A percentile compares a stretch with the other conserved stretches of the same genome.
phyloP scores from a whole-genome alignment of 2,329 filamentous ascomycete species.

The Aaosphaeria arxii region DNA sequence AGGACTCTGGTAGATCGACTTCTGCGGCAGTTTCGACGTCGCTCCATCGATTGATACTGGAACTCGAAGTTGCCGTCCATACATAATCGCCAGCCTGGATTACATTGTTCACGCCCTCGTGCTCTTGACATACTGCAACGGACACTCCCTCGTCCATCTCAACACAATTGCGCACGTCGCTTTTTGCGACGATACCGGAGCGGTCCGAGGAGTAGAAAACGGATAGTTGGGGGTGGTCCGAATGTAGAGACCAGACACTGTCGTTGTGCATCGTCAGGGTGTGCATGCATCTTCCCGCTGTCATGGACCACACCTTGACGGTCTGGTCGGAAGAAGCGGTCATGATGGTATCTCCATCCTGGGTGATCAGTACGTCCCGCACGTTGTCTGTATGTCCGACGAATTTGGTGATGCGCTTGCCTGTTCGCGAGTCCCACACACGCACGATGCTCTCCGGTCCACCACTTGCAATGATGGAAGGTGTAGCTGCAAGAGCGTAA shows the following conservation, averaged over 20 bases:
- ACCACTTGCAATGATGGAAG: constrained; percentile 81
- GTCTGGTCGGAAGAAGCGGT: constrained; percentile 95
- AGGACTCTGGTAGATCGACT: constrained; percentile 55
- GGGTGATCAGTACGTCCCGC: constrained; percentile 83
- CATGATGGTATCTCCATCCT: constrained; percentile 85
- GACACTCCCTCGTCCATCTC: constrained; percentile 87
- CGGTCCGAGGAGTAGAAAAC: constrained; percentile 95
- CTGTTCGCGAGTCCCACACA: constrained; percentile 85
- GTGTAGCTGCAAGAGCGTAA: constrained; percentile 80
- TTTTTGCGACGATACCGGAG: constrained; percentile 92
- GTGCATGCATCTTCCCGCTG: constrained; percentile 92
- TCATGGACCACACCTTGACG: constrained; percentile 96
- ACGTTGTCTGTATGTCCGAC: constrained; percentile 96
- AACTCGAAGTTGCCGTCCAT: constrained; percentile 87
- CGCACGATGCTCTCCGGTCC: constrained; percentile 92
- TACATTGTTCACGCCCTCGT: constrained; percentile 71
- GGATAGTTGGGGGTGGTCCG: constrained; percentile 77
- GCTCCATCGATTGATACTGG: constrained; percentile 88
- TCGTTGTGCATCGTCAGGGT: constrained; percentile 99
- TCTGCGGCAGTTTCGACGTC: constrained; percentile 78
- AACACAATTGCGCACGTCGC: constrained; percentile 73
- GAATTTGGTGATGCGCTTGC: constrained; percentile 90
- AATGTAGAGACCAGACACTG: constrained; percentile 94
- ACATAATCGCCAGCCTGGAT: constrained; percentile 68
- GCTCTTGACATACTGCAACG: constrained; percentile 87